A percentile compares a stretch with the other conserved stretches of the same genome.
These are phyloP conservation scores for Calonectria hawksworthii DNA, from an alignment of 2,329 filamentous ascomycete genomes.

Conservation along the genomic window DNA sequence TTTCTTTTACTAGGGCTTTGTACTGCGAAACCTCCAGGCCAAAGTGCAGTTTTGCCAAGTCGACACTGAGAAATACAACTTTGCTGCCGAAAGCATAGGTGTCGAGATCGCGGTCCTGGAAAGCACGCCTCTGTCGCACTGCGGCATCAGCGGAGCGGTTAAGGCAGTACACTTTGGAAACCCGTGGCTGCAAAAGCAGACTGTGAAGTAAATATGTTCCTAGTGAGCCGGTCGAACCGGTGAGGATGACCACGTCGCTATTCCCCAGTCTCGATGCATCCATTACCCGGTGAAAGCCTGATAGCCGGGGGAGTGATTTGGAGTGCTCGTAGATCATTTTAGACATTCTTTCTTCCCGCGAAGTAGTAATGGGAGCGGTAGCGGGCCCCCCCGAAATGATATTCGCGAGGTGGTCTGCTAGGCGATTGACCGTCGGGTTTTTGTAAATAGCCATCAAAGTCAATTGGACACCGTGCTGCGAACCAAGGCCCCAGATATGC, in stretches of 20 bases:
- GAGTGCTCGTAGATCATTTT: not conserved
- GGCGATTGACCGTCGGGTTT: not conserved
- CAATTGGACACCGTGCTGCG: no score
- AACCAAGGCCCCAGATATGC: no score
- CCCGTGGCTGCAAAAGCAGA: not conserved
- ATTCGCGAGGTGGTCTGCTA: not conserved
- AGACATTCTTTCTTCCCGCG: not conserved
- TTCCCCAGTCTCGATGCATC: not conserved
- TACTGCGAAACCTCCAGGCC: constrained; percentile 35
- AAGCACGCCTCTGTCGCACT: not conserved
- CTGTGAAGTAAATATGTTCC: constrained; percentile 76
- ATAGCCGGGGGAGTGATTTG: not conserved
- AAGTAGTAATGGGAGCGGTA: not conserved
- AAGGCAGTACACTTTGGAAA: constrained; percentile 6
- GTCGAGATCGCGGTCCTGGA: not conserved
- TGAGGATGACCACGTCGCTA: constrained; percentile 71
- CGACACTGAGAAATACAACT: not conserved
- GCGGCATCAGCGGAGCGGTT: not conserved
- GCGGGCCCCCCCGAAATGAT: no score
- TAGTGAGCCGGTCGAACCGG: constrained; percentile 88
- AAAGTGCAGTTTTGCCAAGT: not conserved
- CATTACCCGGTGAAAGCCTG: no score
- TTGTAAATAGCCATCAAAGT: not conserved
- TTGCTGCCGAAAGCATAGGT: not conserved
- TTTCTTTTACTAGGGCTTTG: constrained; percentile 53